Evolutionary conservation across 176 grass and related monocot genomes (phyloP).

Genomic region (Musa schizocarpa): DNA sequence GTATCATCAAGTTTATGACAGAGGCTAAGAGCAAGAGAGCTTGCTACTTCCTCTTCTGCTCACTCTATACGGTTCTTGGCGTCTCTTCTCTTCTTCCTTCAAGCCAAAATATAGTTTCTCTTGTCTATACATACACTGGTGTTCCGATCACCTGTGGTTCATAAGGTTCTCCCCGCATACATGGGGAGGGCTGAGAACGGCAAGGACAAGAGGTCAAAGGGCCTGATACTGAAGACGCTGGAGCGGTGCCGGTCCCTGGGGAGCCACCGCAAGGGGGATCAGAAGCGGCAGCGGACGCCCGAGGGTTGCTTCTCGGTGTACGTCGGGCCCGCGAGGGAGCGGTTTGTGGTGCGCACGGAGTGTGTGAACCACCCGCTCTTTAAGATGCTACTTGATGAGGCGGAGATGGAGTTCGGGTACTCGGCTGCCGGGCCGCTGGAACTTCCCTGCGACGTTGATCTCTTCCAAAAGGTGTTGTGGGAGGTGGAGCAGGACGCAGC

Average conservation of each 20-base stretch:
- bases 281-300: conserved; percentile 12
- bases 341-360: conserved; percentile 53
- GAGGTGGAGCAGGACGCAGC: conserved; percentile 39
- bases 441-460: conserved; percentile 57
- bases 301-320: conserved; percentile 74
- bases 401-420: conserved; percentile 58
- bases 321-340: conserved; percentile 53
- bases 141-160: background rate
- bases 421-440: conserved; percentile 50
- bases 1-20: conserved; percentile 36
- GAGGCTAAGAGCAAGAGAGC: conserved; percentile 5
- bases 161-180: background rate
- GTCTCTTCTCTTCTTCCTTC: no score
- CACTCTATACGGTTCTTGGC: no score
- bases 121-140: no score
- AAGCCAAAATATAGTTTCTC: no score
- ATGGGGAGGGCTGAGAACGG: background rate
- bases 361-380: conserved; percentile 64
- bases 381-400: conserved; percentile 52
- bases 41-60: no score
- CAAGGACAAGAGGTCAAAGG: background rate
- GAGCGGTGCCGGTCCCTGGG: conserved; percentile 38
- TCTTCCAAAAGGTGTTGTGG: conserved; percentile 56
- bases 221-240: conserved; percentile 51
- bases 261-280: background rate